phyloP scores from a whole-genome alignment of 345 rosid genomes.

The Heritiera littoralis region DNA sequence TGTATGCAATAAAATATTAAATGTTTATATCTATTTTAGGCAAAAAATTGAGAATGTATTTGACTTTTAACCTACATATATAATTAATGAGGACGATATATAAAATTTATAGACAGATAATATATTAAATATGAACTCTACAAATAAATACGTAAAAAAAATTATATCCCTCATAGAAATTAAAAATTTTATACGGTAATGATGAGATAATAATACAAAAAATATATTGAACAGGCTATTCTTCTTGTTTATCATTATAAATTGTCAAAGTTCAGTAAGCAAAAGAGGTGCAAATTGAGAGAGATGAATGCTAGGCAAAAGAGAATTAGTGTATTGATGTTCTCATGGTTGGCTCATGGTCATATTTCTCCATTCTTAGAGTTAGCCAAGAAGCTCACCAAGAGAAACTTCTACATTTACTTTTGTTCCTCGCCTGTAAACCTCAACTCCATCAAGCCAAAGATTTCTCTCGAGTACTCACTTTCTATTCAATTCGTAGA shows the following conservation, averaged over 20 bases:
- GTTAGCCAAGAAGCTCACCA: constrained; percentile 39
- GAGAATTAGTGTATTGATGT: constrained; percentile 34
- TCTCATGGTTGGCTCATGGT: constrained; percentile 56
- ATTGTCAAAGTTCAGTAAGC: not conserved
- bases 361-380: constrained; percentile 46
- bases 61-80: too few relatives aligned
- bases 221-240: too few relatives aligned
- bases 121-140: too few relatives aligned
- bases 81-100: too few relatives aligned
- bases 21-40: too few relatives aligned
- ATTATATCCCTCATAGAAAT: too few relatives aligned
- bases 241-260: not conserved
- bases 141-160: too few relatives aligned
- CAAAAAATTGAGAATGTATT: too few relatives aligned
- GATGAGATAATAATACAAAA: too few relatives aligned
- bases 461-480: constrained; percentile 14
- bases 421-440: constrained; percentile 41
- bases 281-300: not conserved
- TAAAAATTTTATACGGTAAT: too few relatives aligned
- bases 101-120: too few relatives aligned
- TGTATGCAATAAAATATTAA: too few relatives aligned
- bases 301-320: not conserved
- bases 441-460: constrained; percentile 25
- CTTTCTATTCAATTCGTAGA: constrained; percentile 39
- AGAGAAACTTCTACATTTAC: constrained; percentile 31